These are phyloP conservation scores for Musa acuminata DNA, from an alignment of 176 grass and related monocot species.

Conservation along the genomic window DNA sequence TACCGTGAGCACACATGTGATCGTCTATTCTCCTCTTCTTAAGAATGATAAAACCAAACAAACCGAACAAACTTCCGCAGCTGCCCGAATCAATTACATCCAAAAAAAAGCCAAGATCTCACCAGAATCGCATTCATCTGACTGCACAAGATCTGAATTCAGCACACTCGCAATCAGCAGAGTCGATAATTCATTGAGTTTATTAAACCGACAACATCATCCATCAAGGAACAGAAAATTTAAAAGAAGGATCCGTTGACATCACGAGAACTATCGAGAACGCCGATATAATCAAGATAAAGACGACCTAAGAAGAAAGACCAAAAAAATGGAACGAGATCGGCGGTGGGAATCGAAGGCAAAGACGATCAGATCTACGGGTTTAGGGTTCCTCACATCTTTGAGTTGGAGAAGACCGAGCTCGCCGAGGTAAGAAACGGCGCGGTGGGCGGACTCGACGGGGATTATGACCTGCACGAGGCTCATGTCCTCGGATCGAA, in stretches of 20 bases:
- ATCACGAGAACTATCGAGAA: neutral
- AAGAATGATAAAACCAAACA: neutral
- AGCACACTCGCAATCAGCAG: neutral
- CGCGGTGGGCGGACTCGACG: slow-evolving; percentile 68
- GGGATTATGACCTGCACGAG: slow-evolving; percentile 97
- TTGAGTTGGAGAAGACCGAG: slow-evolving; percentile 96
- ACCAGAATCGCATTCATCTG: neutral
- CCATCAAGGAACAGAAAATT: neutral
- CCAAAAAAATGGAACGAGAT: slow-evolving; percentile 1
- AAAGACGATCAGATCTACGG: slow-evolving; percentile 7
- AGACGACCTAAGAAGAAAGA: neutral
- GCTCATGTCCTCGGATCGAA: slow-evolving; percentile 98
- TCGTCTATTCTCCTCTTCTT: neutral
- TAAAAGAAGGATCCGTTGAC: neutral
- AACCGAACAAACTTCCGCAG: neutral
- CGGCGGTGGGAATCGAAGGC: neutral
- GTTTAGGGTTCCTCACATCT: slow-evolving; percentile 59
- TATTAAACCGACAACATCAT: neutral
- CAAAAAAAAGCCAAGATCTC: neutral
- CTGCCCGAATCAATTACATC: neutral
- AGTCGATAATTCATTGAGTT: neutral
- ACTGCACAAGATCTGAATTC: neutral
- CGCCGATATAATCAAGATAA: neutral
- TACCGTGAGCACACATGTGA: too few species aligned
- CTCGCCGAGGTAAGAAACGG: slow-evolving; percentile 94